These are phyloP conservation scores for Lentinula aciculospora DNA, from an alignment of 768 basidiomycete species.

Conservation along the genomic window DNA sequence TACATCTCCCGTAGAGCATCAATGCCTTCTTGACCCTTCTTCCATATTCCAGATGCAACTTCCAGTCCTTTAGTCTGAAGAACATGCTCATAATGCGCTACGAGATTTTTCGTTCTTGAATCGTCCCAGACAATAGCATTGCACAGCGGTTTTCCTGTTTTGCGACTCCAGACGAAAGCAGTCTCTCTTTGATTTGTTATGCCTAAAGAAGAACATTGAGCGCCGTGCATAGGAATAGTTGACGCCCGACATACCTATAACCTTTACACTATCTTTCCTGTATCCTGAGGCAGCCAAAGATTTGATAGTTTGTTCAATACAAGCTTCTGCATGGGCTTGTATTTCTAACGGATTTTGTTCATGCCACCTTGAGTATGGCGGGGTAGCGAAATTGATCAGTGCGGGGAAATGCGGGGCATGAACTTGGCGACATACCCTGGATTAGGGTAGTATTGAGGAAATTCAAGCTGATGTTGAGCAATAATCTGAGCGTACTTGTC, in stretches of 20 bases:
- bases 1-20: conserved; percentile 65
- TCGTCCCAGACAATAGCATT: conserved; percentile 96
- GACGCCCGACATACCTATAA: conserved; percentile 65
- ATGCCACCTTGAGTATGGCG: conserved; percentile 65
- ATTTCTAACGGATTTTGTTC: conserved; percentile 90
- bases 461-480: conserved; percentile 87
- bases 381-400: neutral
- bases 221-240: conserved; percentile 11
- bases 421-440: conserved; percentile 52
- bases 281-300: conserved; percentile 72
- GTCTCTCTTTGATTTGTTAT: conserved; percentile 99
- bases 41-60: conserved; percentile 55
- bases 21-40: conserved; percentile 65
- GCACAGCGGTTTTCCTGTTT: conserved; percentile 85
- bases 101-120: conserved; percentile 78
- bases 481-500: conserved; percentile 83
- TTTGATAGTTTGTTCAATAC: conserved; percentile 68
- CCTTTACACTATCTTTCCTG: conserved; percentile 77
- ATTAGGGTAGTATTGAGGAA: conserved; percentile 88
- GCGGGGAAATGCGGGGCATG: conserved; percentile 1
- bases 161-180: conserved; percentile 86
- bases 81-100: conserved; percentile 73
- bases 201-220: conserved; percentile 34
- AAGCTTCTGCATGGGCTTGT: conserved; percentile 63
- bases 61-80: conserved; percentile 70